Base-by-base conservation (phyloP, 108 stramenopile genomes). In the Cyclotella kingstonii region DNA sequence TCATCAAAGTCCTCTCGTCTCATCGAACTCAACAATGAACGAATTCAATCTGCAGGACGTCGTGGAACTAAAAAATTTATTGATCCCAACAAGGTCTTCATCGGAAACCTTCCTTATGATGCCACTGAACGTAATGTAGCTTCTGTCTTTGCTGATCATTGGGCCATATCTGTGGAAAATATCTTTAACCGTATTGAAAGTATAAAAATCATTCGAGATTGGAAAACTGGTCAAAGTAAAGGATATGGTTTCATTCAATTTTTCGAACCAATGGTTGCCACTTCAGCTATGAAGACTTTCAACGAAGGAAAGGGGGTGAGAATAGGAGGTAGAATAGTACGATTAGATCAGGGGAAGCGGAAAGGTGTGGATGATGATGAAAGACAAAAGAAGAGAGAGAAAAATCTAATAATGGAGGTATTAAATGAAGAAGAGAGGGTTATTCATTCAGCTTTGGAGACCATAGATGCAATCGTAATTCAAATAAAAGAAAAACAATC, bases 221-320 rank as follows among this genome's bases (percentile, higher is more conserved):
- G 91, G 90, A 91, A 84, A 51, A 92, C 91, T 29, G 81, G 81
- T 8, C 47, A 84, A 54, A 84, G 84, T 40, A 93, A 93, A 80
- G 94, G 94, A 0, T 95, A 88, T 65, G 94, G 85, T 25, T 95
- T 95, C 76, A 31, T 81, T 7, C 72, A 64, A 35, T 93, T 93
- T 78, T 77, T 70, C 29, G 84, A 89, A 41, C 81, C 91, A 2
- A 82, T 92, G 62, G 89, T 54, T 62, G 94, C 94, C 19, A 91
- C 90, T 2, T 63, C 76, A 18, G 85, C 84, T 34, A 80, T 93
- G 81, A 85, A 83, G 60, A 46, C 54, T 35, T 60, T 83, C 25
- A 71, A 79, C 17, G 76, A 77, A n/a, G 72, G 53, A 21, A 52
- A 56, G 9, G 59, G 59, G 23, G 67, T 70, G 51, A 74, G 63